Evolutionary conservation across 345 rosid genomes (phyloP).

Genomic region (Abelmoschus esculentus): DNA sequence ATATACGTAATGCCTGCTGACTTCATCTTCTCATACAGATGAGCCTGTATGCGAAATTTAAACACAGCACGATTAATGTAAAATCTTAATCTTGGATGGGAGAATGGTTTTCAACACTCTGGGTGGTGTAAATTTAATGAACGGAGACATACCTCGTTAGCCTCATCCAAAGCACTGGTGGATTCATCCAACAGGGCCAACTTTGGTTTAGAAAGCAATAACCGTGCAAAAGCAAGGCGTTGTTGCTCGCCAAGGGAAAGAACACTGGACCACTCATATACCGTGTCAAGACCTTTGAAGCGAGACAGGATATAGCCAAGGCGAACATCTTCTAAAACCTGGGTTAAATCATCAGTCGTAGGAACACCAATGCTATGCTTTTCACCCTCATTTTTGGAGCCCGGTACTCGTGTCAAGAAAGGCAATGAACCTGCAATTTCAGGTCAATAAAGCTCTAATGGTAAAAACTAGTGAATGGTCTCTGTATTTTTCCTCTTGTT

Average conservation of each 20-base stretch:
- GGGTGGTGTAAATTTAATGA: neutral
- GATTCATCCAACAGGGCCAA: conserved; percentile 81
- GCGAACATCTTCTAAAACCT: conserved; percentile 58
- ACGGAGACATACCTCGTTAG: conserved; percentile 57
- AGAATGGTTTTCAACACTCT: neutral
- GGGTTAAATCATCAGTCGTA: conserved; percentile 54
- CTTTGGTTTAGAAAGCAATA: conserved; percentile 75
- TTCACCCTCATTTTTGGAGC: conserved; percentile 19
- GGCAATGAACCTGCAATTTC: conserved; percentile 38
- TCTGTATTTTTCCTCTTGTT: neutral
- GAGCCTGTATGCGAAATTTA: conserved; percentile 34
- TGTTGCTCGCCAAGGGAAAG: conserved; percentile 98
- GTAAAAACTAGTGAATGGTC: neutral
- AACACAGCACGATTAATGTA: neutral
- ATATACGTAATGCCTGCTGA: conserved; percentile 73
- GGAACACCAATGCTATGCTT: conserved; percentile 48
- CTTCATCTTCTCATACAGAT: conserved; percentile 62
- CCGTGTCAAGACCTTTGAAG: conserved; percentile 55
- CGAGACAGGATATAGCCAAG: conserved; percentile 70
- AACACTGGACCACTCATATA: conserved; percentile 86
- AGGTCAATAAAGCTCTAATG: neutral
- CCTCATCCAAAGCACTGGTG: conserved; percentile 91
- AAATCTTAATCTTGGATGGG: neutral
- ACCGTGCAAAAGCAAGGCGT: conserved; percentile 85
- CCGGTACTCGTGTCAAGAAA: conserved; percentile 30